phyloP scores from a whole-genome alignment of 2,329 filamentous ascomycete species.

The Thermochaetoides dissita region DNA sequence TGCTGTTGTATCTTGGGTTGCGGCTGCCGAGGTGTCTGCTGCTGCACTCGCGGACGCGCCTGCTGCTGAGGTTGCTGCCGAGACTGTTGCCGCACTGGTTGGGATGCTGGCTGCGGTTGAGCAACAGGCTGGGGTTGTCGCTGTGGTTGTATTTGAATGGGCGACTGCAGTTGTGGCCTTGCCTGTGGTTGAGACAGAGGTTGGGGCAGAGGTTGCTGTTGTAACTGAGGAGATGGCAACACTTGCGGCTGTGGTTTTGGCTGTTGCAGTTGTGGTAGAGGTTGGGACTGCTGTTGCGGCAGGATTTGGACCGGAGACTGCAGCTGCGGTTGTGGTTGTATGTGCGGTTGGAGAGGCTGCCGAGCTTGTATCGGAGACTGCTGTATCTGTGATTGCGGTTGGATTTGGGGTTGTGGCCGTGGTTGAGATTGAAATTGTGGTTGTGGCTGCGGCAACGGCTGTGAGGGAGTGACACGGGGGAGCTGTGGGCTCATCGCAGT shows the following conservation, averaged over 20 bases:
- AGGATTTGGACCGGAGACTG: not conserved
- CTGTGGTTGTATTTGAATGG: too few relatives aligned
- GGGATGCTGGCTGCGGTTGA: not conserved
- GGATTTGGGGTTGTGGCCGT: conserved; percentile 5
- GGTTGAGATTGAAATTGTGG: not conserved
- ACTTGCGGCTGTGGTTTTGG: not conserved
- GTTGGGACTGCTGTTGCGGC: not conserved
- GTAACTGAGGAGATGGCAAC: not conserved
- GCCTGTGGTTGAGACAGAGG: not conserved
- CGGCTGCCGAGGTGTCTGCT: not conserved
- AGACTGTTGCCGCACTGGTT: not conserved
- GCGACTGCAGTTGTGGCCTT: not conserved
- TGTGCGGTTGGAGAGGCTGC: not conserved
- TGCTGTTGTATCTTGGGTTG: not conserved
- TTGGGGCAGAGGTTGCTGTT: too few relatives aligned
- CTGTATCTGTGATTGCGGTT: conserved; percentile 8
- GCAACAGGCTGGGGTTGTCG: not conserved
- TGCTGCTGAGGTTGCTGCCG: not conserved
- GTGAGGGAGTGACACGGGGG: not conserved
- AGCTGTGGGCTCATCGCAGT: conserved; percentile 13
- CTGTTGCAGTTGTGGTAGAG: not conserved
- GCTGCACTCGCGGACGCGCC: too few relatives aligned
- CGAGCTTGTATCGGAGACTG: not conserved
- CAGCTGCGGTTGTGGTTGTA: not conserved
- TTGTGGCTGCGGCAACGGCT: not conserved